A percentile compares a stretch with the other conserved stretches of the same genome.
Conservation (phyloP, 1,139 yeast genomes). For the Kurtzmaniella quercitrusa region DNA sequence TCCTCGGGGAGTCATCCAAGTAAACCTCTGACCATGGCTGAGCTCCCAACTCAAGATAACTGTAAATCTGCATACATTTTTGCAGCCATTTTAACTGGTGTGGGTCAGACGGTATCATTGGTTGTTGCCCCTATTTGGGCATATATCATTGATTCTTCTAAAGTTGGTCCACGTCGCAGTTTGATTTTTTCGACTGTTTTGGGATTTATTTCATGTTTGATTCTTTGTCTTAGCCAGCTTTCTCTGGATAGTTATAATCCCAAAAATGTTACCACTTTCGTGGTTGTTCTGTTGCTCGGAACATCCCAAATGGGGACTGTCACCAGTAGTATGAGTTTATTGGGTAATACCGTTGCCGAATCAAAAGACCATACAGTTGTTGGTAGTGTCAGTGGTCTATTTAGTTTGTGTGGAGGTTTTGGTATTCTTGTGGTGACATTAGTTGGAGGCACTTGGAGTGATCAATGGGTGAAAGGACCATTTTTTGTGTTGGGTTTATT, state of each 20-base stretch:
- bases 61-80: constrained; percentile 64
- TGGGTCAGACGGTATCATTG: constrained; percentile 55
- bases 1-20: constrained; percentile 14
- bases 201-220: constrained; percentile 38
- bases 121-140: constrained; percentile 66
- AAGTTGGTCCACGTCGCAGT: constrained; percentile 31
- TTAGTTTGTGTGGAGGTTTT: constrained; percentile 63
- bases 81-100: constrained; percentile 67
- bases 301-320: constrained; percentile 55
- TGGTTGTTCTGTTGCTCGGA: constrained; percentile 32
- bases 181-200: constrained; percentile 29
- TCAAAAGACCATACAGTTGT: constrained; percentile 22
- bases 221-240: constrained; percentile 19
- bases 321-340: constrained; percentile 44
- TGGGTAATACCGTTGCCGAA: constrained; percentile 26
- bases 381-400: constrained; percentile 69
- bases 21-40: constrained; percentile 14
- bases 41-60: constrained; percentile 28
- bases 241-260: constrained; percentile 28
- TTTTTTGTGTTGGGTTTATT: constrained; percentile 51
- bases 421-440: constrained; percentile 60
- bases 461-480: constrained; percentile 55
- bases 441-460: constrained; percentile 61
- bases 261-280: constrained; percentile 27
- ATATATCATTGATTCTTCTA: constrained; percentile 40